phyloP scores from a whole-genome alignment of 1,284 basidiomycete genomes.

The Malassezia equina region DNA sequence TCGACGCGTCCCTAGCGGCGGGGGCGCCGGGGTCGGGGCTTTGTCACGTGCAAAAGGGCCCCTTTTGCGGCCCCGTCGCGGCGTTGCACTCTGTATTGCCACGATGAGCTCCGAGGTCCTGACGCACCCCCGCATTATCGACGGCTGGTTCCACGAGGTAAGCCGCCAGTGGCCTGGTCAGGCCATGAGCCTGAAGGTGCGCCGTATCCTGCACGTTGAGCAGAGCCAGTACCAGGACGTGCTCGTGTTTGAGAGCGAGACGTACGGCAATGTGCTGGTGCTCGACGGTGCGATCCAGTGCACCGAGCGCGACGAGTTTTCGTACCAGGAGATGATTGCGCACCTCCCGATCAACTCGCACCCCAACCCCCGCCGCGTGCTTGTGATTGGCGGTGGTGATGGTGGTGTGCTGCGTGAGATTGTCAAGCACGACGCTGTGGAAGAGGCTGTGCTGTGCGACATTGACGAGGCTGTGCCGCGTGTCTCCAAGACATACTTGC shows the following conservation, averaged over 20 bases:
- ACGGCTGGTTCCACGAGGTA: slow-evolving; percentile 95
- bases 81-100: background rate
- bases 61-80: background rate
- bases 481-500: slow-evolving; percentile 84
- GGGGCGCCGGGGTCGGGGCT: background rate
- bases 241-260: slow-evolving; percentile 73
- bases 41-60: background rate
- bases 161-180: slow-evolving; percentile 86
- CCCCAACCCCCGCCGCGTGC: slow-evolving; percentile 87
- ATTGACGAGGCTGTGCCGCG: slow-evolving; percentile 97
- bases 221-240: slow-evolving; percentile 87
- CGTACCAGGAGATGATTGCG: slow-evolving; percentile 99
- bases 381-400: slow-evolving; percentile 86
- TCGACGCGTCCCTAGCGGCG: background rate
- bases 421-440: slow-evolving; percentile 82
- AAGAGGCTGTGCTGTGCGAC: slow-evolving; percentile 89
- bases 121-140: slow-evolving; percentile 52
- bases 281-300: slow-evolving; percentile 93
- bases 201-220: slow-evolving; percentile 87
- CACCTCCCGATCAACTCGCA: slow-evolving; percentile 90
- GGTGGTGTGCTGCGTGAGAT: slow-evolving; percentile 79
- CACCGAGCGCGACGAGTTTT: slow-evolving; percentile 96
- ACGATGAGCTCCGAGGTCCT: slow-evolving; percentile 24
- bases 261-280: slow-evolving; percentile 85
- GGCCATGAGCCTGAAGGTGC: slow-evolving; percentile 56